Percentiles rank a stretch among this genome's conserved stretches.
Evolutionary conservation across 2,329 filamentous ascomycete species (phyloP).

Genomic region (Rhexocercosporidium sp.): DNA sequence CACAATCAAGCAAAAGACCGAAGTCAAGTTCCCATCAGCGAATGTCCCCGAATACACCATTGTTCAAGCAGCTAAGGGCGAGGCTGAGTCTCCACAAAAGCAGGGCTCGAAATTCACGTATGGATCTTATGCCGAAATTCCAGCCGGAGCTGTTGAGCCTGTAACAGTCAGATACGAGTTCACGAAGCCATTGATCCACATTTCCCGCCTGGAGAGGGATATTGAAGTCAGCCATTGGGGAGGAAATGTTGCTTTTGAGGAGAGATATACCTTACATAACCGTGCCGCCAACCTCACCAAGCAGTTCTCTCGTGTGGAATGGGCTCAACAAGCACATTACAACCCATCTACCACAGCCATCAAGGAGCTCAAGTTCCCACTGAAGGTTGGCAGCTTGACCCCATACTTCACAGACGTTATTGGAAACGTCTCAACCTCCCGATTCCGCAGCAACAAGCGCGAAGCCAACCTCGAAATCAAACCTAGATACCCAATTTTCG

Average conservation of each 20-base stretch:
- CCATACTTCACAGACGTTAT: constrained; percentile 96
- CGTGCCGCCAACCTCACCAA: constrained; percentile 78
- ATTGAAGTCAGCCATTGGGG: constrained; percentile 98
- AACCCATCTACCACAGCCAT: constrained; percentile 79
- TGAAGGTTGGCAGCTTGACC: constrained; percentile 79
- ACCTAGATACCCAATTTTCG: constrained; percentile 95
- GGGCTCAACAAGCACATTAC: constrained; percentile 75
- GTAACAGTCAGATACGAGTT: constrained; percentile 91
- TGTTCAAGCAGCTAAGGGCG: constrained; percentile 65
- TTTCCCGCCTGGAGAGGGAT: constrained; percentile 82
- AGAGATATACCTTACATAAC: constrained; percentile 88
- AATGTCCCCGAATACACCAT: constrained; percentile 87
- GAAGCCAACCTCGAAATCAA: constrained; percentile 88
- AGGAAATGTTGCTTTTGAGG: constrained; percentile 93
- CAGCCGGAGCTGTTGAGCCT: constrained; percentile 75
- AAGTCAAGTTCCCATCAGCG: constrained; percentile 82
- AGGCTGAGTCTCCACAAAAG: constrained; percentile 71
- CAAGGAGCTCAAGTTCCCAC: constrained; percentile 80
- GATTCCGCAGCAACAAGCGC: constrained; percentile 77
- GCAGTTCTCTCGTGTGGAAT: constrained; percentile 78
- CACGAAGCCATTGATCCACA: constrained; percentile 86
- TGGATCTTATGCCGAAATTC: constrained; percentile 82
- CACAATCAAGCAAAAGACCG: constrained; percentile 94
- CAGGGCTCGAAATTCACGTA: constrained; percentile 88
- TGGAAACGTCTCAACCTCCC: constrained; percentile 94